Conservation (phyloP, 306 rosid species). For the Malus orientalis region DNA sequence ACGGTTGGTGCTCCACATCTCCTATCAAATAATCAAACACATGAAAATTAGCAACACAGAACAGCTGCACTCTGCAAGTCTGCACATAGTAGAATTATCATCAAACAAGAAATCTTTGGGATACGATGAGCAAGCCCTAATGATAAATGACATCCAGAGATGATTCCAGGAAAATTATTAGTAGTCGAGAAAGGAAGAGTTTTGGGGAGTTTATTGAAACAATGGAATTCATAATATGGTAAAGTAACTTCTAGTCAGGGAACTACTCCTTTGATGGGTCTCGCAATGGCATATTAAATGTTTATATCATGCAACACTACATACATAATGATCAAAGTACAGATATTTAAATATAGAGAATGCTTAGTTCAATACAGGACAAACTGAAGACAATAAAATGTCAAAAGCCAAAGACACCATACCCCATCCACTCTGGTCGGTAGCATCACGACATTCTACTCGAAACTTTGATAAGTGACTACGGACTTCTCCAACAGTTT, state of each 20-base stretch:
- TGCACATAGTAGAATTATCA: not conserved
- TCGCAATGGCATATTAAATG: not conserved
- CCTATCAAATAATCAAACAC: constrained; percentile 38
- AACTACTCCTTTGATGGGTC: not conserved
- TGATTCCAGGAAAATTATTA: not conserved
- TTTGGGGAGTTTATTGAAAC: not conserved
- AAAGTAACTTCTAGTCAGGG: not conserved
- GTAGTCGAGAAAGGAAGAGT: not conserved
- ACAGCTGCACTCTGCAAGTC: constrained; percentile 11
- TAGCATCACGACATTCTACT: constrained; percentile 89
- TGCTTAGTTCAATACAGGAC: not conserved
- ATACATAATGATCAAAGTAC: not conserved
- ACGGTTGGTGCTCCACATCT: constrained; percentile 66
- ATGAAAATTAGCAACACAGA: not conserved
- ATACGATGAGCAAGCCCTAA: not conserved
- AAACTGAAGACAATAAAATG: not conserved
- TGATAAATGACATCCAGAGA: not conserved
- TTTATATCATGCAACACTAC: not conserved
- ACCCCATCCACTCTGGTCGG: constrained; percentile 90
- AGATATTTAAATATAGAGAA: too few species aligned
- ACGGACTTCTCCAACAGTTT: constrained; percentile 70
- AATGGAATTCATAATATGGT: not conserved
- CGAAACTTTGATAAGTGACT: constrained; percentile 74
- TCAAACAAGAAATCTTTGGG: not conserved
- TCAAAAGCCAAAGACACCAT: constrained; percentile 14